Percentiles rank a stretch among this genome's conserved stretches.
These are phyloP conservation scores for Coemansia sp. DNA, from an alignment of 192 early-diverging fungal genomes.

Conservation along the genomic window DNA sequence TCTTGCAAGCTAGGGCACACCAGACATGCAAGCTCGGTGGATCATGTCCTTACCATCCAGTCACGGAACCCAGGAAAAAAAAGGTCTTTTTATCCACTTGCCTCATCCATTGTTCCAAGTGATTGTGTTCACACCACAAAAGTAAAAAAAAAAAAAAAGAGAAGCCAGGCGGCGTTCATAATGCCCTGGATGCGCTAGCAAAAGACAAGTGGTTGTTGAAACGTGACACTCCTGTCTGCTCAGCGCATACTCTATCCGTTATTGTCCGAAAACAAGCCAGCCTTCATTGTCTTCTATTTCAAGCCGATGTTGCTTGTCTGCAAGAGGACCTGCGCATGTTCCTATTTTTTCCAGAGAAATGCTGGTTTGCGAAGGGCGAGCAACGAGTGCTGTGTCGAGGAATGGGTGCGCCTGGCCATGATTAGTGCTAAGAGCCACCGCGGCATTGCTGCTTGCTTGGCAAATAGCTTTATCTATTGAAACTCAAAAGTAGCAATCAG, in stretches of 20 bases:
- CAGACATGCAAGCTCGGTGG: background rate
- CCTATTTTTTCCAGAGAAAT: no score
- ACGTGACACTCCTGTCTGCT: background rate
- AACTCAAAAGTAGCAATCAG: background rate
- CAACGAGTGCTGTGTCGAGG: background rate
- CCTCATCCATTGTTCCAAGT: background rate
- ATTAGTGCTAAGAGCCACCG: background rate
- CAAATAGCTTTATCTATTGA: background rate
- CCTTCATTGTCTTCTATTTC: background rate
- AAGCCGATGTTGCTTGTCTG: background rate
- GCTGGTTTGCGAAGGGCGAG: background rate
- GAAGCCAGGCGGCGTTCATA: background rate
- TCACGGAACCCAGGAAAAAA: conserved; percentile 6
- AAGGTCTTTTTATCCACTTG: background rate
- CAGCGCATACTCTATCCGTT: background rate
- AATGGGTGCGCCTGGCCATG: background rate
- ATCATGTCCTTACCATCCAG: background rate
- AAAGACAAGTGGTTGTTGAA: background rate
- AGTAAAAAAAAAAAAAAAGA: background rate
- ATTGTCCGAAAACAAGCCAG: background rate
- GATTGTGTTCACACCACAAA: background rate
- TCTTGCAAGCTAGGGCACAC: background rate
- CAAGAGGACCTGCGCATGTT: background rate
- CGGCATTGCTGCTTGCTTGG: background rate
- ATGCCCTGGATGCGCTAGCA: background rate